A percentile compares a stretch with the other conserved stretches of the same genome.
Evolutionary conservation across 1,284 basidiomycete genomes (phyloP).

Genomic region (Ceratobasidium sp.): DNA sequence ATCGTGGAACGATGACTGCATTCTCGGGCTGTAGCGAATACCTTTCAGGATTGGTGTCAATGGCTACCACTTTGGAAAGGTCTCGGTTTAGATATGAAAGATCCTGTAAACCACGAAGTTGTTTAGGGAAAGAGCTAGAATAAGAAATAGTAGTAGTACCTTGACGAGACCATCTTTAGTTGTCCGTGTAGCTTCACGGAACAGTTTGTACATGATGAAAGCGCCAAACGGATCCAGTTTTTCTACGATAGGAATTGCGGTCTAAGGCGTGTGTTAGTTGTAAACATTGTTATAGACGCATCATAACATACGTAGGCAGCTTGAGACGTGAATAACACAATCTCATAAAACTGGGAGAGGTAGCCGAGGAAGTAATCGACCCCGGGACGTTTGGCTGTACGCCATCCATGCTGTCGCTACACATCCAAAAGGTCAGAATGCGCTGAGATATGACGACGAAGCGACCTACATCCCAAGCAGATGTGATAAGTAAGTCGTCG

Average conservation of each 20-base stretch:
- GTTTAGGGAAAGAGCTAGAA: slow-evolving; percentile 11
- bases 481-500: slow-evolving; percentile 92
- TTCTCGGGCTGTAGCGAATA: slow-evolving; percentile 89
- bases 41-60: slow-evolving; percentile 89
- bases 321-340: slow-evolving; percentile 95
- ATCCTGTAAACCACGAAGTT: slow-evolving; percentile 67
- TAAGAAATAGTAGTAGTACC: slow-evolving; percentile 59
- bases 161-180: slow-evolving; percentile 86
- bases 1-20: slow-evolving; percentile 85
- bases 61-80: slow-evolving; percentile 87
- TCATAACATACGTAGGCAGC: slow-evolving; percentile 80
- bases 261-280: slow-evolving; percentile 63
- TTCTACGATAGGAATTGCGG: slow-evolving; percentile 87
- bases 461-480: slow-evolving; percentile 90
- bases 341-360: slow-evolving; percentile 96
- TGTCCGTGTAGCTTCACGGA: slow-evolving; percentile 88
- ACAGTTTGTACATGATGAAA: slow-evolving; percentile 90
- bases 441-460: not conserved
- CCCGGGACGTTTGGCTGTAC: slow-evolving; percentile 93
- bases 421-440: slow-evolving; percentile 29
- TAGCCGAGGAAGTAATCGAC: slow-evolving; percentile 98
- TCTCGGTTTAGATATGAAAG: slow-evolving; percentile 94
- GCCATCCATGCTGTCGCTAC: slow-evolving; percentile 87
- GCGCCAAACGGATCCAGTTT: slow-evolving; percentile 95
- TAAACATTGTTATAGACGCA: slow-evolving; percentile 7